A percentile compares a stretch with the other conserved stretches of the same genome.
These are phyloP conservation scores for Malania oleifera DNA, from an alignment of 164 flowering plant species.

Conservation along the genomic window DNA sequence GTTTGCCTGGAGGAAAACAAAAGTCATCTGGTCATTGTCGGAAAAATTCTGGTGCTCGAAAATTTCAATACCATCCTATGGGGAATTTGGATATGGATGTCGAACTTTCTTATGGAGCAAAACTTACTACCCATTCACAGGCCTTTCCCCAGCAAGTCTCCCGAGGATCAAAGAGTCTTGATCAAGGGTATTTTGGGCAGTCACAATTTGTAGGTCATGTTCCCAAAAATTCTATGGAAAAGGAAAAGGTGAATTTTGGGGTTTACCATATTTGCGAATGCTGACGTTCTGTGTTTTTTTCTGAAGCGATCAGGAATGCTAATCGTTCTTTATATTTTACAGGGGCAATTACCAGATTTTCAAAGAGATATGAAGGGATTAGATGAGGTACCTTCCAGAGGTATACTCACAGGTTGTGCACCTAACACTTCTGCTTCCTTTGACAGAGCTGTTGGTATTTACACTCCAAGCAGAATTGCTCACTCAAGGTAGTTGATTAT, in stretches of 20 bases:
- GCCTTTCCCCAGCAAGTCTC: slow-evolving; percentile 27
- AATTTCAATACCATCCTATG: slow-evolving; percentile 90
- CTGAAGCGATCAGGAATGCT: not conserved
- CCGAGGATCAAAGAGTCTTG: slow-evolving; percentile 29
- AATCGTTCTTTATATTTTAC: slow-evolving; percentile 17
- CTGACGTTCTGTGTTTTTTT: not conserved
- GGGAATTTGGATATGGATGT: slow-evolving; percentile 58
- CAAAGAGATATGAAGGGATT: slow-evolving; percentile 34
- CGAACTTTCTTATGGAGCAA: slow-evolving; percentile 35
- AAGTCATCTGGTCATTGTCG: slow-evolving; percentile 33
- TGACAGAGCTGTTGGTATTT: slow-evolving; percentile 32
- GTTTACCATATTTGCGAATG: slow-evolving; percentile 5
- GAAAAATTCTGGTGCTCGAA: slow-evolving; percentile 33
- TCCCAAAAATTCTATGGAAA: slow-evolving; percentile 25
- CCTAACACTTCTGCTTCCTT: slow-evolving; percentile 26
- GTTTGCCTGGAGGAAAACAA: slow-evolving; percentile 36
- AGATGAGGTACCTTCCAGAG: slow-evolving; percentile 30
- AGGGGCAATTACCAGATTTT: slow-evolving; percentile 34
- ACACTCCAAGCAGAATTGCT: slow-evolving; percentile 27
- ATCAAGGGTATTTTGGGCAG: slow-evolving; percentile 34
- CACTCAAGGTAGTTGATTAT: slow-evolving; percentile 43
- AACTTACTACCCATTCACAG: slow-evolving; percentile 28
- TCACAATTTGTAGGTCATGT: slow-evolving; percentile 35
- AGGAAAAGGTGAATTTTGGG: slow-evolving; percentile 45
- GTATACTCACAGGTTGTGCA: slow-evolving; percentile 24